phyloP scores from a whole-genome alignment of 371 early-diverging fungal genomes.

The Rhizopus sp. region DNA sequence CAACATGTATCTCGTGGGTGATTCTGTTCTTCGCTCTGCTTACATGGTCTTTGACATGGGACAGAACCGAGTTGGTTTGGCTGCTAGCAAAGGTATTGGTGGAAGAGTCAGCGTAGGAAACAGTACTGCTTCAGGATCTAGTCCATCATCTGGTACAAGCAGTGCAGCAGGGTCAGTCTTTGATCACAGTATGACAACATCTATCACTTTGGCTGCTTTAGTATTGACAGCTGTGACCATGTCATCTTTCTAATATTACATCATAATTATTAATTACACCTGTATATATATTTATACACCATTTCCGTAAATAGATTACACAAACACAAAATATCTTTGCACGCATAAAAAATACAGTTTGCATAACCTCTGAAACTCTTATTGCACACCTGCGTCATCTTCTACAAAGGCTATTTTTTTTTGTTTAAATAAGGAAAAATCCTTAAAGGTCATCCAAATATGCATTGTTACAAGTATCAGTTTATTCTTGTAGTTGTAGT shows the following conservation, averaged over 20 bases:
- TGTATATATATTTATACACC: no score
- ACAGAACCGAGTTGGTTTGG: slow-evolving; percentile 44
- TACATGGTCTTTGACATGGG: slow-evolving; percentile 50
- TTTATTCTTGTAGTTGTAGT: no score
- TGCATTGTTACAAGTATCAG: no score
- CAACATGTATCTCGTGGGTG: slow-evolving; percentile 39
- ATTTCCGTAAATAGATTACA: no score
- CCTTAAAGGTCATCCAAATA: no score
- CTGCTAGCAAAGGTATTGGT: slow-evolving; percentile 35
- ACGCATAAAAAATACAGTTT: not conserved
- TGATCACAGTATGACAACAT: not conserved
- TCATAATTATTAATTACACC: no score
- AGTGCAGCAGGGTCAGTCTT: not conserved
- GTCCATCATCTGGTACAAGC: not conserved
- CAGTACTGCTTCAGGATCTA: not conserved
- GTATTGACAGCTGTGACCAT: not conserved
- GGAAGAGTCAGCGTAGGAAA: slow-evolving; percentile 27
- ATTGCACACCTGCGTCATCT: no score
- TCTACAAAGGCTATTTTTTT: no score
- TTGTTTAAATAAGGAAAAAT: no score
- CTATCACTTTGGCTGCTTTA: slow-evolving; percentile 1
- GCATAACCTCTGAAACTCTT: no score
- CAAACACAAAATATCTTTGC: not conserved
- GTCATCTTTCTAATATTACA: not conserved
- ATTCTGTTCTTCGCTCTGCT: slow-evolving; percentile 42